Conservation (phyloP, 176 grass and related monocot genomes). For the Phoenix dactylifera region DNA sequence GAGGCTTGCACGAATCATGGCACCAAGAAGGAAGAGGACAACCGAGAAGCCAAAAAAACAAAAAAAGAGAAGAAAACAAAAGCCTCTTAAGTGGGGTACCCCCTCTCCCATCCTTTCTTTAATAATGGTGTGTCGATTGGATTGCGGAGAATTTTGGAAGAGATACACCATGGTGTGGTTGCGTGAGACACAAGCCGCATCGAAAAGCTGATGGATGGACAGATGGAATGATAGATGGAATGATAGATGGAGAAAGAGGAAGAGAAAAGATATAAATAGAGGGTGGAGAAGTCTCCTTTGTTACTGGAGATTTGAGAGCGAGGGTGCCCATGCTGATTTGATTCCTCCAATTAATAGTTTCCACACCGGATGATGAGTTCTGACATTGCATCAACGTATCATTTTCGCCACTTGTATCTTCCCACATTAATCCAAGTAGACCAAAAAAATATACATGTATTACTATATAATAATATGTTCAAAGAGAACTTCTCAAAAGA, state of each 20-base stretch:
- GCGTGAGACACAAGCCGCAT: slow-evolving; percentile 23
- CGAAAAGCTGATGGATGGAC: slow-evolving; percentile 35
- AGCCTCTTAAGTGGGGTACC: not conserved
- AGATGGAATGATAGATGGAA: no score
- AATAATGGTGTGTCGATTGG: slow-evolving; percentile 5
- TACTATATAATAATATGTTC: no score
- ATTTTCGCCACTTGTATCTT: not conserved
- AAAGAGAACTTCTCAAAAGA: no score
- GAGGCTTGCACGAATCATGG: slow-evolving; percentile 11
- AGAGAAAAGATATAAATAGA: not conserved
- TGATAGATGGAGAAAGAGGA: slow-evolving; percentile 35
- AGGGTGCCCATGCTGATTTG: slow-evolving; percentile 47
- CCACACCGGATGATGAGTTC: slow-evolving; percentile 12
- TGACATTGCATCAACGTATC: slow-evolving; percentile 27
- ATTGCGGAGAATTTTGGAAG: slow-evolving; percentile 10
- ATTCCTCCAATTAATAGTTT: slow-evolving; percentile 42
- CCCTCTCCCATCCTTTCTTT: not conserved
- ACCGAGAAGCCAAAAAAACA: not conserved
- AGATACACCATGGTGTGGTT: slow-evolving; percentile 17
- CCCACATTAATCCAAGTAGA: no score
- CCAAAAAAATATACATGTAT: no score
- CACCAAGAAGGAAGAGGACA: slow-evolving; percentile 1
- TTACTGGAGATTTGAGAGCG: not conserved
- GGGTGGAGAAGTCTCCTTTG: no score
- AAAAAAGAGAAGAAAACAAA: not conserved